These are phyloP conservation scores for Bacterosira constricta DNA, from an alignment of 108 stramenopile species.

Conservation along the genomic window DNA sequence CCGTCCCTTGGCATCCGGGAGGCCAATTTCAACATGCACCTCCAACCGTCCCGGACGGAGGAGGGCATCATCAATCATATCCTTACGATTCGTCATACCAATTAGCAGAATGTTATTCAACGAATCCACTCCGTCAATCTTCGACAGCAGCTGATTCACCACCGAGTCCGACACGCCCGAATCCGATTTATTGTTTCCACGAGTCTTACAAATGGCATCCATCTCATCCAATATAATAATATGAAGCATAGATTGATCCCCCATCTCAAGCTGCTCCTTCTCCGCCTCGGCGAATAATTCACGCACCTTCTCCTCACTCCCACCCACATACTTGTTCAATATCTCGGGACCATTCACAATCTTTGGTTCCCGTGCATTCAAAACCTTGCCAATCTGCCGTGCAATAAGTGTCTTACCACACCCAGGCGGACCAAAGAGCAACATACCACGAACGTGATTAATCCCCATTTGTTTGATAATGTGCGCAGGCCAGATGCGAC, in stretches of 20 bases:
- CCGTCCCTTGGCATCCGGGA: conserved; percentile 94
- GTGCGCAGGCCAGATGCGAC: conserved; percentile 94
- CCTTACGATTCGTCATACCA: conserved; percentile 99
- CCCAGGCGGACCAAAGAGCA: conserved; percentile 89
- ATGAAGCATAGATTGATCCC: conserved; percentile 95
- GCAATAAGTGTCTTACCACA: conserved; percentile 99
- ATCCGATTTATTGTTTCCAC: conserved; percentile 91
- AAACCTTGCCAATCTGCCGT: conserved; percentile 96
- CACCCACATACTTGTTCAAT: conserved; percentile 97
- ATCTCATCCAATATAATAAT: conserved; percentile 99
- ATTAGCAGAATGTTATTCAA: conserved; percentile 98
- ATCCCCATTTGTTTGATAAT: conserved; percentile 97
- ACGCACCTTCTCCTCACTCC: conserved; percentile 95
- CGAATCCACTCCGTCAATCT: conserved; percentile 99
- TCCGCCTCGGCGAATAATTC: conserved; percentile 95
- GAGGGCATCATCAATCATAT: conserved; percentile 99
- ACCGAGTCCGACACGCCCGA: conserved; percentile 97
- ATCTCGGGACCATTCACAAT: conserved; percentile 99
- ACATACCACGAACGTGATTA: conserved; percentile 97
- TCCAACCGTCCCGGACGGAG: conserved; percentile 98
- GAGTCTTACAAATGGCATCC: conserved; percentile 98
- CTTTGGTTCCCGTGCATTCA: conserved; percentile 97
- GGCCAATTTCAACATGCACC: conserved; percentile 98
- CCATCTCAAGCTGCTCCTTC: conserved; percentile 90
- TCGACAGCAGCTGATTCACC: conserved; percentile 99